Evolutionary conservation across 2,329 filamentous ascomycete genomes (phyloP), one percentile per base, ranked within the genome.

Genomic region (Botrytis tulipae): DNA sequence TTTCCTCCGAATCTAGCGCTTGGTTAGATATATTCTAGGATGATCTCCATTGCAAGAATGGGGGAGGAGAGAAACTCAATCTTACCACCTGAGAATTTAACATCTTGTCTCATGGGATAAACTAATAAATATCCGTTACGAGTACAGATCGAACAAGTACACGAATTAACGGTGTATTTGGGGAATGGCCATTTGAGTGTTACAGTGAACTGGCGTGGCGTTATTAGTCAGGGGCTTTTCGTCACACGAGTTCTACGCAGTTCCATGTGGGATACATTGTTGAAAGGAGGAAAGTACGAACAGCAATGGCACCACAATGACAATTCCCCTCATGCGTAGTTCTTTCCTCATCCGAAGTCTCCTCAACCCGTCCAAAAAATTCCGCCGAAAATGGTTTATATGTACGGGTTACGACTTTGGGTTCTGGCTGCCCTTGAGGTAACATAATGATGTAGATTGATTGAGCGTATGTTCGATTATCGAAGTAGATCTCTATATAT

Each of bases 141-240:
- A 76, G 75, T 76, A 80, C 91, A 91, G 75, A 91, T 87, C 81
- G 89, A 91, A 83, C 92, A 93, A 81, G 90, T 90, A 82, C 91
- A 91, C 77, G 87, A 84, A 7, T 82, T 79, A 16, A 85, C 85
- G 16, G 84, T 80, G 78, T 87, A 88, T 75, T 91, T 85, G 7
- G 74, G 76, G 42, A 77, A 76, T 3, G 77, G 73, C 78, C 91
- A 87, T 48, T 89, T 87, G 20, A 89, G 72, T 6, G 82, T 80
- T 70, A 83, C 79, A 78, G 86, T 65, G 40, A 68, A 85, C 78
- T 85, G 88, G 74, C 87, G 3, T 35, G 44, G 40, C 20, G 25
- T 48, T 14, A 46, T 48, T 14, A 46, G 40, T 44, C 25, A 54
- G 48, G 48, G 10, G 20, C 2, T 35, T 35, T 54, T 29, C 22